Evolutionary conservation across 208 protist genomes (phyloP).

Genomic region (Leishmania guyanensis): DNA sequence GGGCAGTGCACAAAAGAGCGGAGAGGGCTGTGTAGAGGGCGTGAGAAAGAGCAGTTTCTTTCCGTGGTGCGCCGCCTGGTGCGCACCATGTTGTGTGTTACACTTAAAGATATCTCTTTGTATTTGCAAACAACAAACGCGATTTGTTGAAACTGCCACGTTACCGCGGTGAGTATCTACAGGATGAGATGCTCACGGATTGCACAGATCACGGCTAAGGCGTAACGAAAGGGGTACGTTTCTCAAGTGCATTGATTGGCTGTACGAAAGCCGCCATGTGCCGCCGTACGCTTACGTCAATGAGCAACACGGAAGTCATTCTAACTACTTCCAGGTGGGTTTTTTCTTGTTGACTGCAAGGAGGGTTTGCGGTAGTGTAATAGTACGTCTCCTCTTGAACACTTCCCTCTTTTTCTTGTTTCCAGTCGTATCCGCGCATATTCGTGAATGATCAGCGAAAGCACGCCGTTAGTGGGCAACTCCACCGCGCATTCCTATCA

Average conservation of each 20-base stretch:
- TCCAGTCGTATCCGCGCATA: not conserved
- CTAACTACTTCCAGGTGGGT: not conserved
- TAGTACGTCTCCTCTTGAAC: not conserved
- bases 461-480: slow-evolving; percentile 24
- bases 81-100: slow-evolving; percentile 3
- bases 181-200: not conserved
- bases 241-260: not conserved
- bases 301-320: not conserved
- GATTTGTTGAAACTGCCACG: not conserved
- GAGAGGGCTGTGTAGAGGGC: not conserved
- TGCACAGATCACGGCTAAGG: not conserved
- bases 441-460: slow-evolving; percentile 30
- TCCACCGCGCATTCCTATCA: slow-evolving; percentile 17
- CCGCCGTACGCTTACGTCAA: not conserved
- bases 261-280: not conserved
- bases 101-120: slow-evolving; percentile 11
- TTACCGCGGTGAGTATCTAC: not conserved
- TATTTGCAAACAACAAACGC: slow-evolving; percentile 8
- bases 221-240: not conserved
- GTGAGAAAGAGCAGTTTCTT: not conserved
- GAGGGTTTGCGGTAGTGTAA: not conserved
- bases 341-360: not conserved
- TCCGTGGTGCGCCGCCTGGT: not conserved
- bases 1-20: not conserved
- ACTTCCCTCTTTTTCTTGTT: slow-evolving; percentile 11